Percentiles rank a stretch among this genome's conserved stretches.
Evolutionary conservation across 2,329 filamentous ascomycete species (phyloP).

Genomic region (Clonostachys chloroleuca): DNA sequence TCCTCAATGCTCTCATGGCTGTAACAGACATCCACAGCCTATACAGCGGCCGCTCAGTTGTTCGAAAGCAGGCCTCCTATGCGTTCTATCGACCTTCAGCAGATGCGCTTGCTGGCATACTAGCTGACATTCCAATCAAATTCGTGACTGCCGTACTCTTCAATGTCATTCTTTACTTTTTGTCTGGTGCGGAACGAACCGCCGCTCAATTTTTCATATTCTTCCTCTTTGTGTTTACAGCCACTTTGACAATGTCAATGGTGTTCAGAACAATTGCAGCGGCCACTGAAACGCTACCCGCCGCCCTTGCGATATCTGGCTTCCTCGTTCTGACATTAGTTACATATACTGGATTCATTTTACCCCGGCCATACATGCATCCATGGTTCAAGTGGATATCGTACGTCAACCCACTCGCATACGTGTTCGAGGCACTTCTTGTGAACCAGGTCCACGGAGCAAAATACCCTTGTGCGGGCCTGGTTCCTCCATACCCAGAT

Average conservation of each 20-base stretch:
- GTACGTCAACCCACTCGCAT: slow-evolving; percentile 69
- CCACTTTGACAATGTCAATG: slow-evolving; percentile 56
- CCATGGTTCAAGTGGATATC: slow-evolving; percentile 74
- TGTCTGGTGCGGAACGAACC: slow-evolving; percentile 36
- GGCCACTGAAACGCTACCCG: slow-evolving; percentile 61
- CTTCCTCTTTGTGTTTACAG: slow-evolving; percentile 33
- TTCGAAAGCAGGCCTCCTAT: slow-evolving; percentile 27
- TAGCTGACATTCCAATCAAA: slow-evolving; percentile 35
- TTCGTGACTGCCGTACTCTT: slow-evolving; percentile 28
- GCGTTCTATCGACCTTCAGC: slow-evolving; percentile 25
- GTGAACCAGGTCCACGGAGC: slow-evolving; percentile 66
- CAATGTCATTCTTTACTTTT: slow-evolving; percentile 42
- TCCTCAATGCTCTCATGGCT: slow-evolving; percentile 54
- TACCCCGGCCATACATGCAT: slow-evolving; percentile 53
- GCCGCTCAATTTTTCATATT: slow-evolving; percentile 41
- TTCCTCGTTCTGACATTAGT: slow-evolving; percentile 55
- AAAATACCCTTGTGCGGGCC: slow-evolving; percentile 48
- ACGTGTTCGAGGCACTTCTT: slow-evolving; percentile 71
- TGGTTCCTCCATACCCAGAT: slow-evolving; percentile 25
- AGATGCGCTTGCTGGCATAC: slow-evolving; percentile 21
- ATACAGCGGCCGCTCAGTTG: slow-evolving; percentile 30
- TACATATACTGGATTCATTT: slow-evolving; percentile 55
- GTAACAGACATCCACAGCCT: slow-evolving; percentile 47
- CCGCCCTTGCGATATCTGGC: slow-evolving; percentile 56
- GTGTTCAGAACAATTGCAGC: slow-evolving; percentile 72